Conservation (phyloP, 202 grass and related monocot species). For the Musa balbisiana region DNA sequence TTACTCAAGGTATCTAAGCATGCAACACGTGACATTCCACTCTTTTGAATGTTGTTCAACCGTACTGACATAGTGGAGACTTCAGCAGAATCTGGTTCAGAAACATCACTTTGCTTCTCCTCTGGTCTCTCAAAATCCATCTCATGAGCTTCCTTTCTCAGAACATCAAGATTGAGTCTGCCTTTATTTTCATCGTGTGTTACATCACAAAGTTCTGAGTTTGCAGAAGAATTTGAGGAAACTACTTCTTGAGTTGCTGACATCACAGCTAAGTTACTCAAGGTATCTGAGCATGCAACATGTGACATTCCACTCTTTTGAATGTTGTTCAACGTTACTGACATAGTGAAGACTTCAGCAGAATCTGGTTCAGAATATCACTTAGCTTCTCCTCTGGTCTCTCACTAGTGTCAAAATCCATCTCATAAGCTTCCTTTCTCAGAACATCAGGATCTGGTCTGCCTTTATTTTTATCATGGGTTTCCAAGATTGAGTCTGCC, state of each 20-base stretch:
- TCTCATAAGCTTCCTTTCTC: background rate
- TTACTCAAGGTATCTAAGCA: conserved; percentile 27
- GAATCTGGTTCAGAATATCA: conserved; percentile 30
- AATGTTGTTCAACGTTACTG: conserved; percentile 23
- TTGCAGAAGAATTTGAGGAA: conserved; percentile 31
- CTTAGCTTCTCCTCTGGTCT: conserved; percentile 12
- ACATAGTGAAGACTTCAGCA: background rate
- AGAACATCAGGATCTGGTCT: too few species aligned
- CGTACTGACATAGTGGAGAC: background rate
- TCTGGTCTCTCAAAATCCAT: conserved; percentile 34
- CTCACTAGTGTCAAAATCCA: conserved; percentile 34
- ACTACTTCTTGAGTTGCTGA: conserved; percentile 22
- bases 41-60: conserved; percentile 22
- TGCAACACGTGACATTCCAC: conserved; percentile 22
- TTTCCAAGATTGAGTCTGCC: too few species aligned
- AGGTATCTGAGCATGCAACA: conserved; percentile 17
- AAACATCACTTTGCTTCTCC: conserved; percentile 12
- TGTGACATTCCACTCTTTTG: conserved; percentile 27
- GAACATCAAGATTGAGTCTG: too few species aligned
- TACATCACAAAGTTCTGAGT: background rate
- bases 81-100: conserved; percentile 24
- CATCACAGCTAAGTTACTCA: conserved; percentile 27
- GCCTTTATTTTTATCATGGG: too few species aligned
- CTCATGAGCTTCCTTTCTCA: background rate
- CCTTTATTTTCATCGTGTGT: background rate